Conservation (phyloP, 2,329 filamentous ascomycete species). For the Phoma sp. region DNA sequence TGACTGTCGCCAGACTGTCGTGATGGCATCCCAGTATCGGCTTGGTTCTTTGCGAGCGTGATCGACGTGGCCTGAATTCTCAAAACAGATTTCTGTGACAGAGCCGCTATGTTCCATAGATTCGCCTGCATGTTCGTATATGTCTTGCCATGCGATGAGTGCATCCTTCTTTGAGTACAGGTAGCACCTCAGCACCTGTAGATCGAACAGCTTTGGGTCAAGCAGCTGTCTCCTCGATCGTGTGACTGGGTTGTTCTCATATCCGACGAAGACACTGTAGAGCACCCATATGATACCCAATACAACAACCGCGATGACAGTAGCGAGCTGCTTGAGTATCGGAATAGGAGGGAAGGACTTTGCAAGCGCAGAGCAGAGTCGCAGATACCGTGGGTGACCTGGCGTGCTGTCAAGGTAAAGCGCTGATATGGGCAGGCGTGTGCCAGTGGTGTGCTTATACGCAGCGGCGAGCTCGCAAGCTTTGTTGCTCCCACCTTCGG, state of each 20-base stretch:
- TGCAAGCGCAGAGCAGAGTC: constrained; percentile 31
- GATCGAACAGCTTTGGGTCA: constrained; percentile 26
- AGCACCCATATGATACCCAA: constrained; percentile 28
- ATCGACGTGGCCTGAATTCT: constrained; percentile 65
- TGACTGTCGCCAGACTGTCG: constrained; percentile 24
- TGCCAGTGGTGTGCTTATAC: constrained; percentile 24
- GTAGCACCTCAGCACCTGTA: constrained; percentile 56
- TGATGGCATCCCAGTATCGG: constrained; percentile 61
- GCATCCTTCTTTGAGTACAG: constrained; percentile 65
- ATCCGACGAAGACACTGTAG: constrained; percentile 27
- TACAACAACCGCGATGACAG: constrained; percentile 21
- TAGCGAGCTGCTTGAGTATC: constrained; percentile 23
- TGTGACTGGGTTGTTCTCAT: constrained; percentile 31
- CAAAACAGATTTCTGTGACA: constrained; percentile 60
- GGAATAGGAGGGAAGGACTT: constrained; percentile 31
- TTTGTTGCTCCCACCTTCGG: constrained; percentile 41
- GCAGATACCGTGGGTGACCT: constrained; percentile 32
- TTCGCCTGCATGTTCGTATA: constrained; percentile 59
- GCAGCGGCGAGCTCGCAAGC: constrained; percentile 34
- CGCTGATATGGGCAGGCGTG: constrained; percentile 26
- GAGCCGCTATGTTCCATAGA: constrained; percentile 56
- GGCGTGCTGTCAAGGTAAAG: constrained; percentile 40
- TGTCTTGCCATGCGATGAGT: constrained; percentile 62
- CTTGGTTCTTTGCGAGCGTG: constrained; percentile 64
- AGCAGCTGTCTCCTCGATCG: constrained; percentile 21